Conservation (phyloP, 2,329 filamentous ascomycete genomes). For the Colletotrichum sp. region DNA sequence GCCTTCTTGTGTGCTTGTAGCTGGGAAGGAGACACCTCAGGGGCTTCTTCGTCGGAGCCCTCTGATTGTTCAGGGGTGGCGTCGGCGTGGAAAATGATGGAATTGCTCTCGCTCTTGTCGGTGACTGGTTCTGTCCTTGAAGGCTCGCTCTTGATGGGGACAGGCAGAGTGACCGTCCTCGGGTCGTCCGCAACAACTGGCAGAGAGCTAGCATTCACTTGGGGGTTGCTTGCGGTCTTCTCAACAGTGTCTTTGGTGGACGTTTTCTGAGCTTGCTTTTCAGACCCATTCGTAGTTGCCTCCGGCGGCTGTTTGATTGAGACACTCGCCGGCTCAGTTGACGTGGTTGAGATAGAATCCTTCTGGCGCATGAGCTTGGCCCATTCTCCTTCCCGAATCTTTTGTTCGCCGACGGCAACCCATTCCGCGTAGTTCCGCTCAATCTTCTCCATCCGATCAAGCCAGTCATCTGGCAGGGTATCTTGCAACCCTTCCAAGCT, state of each 20-base stretch:
- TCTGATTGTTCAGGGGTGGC: constrained; percentile 1
- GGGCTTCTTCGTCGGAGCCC: neutral
- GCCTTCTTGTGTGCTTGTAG: neutral
- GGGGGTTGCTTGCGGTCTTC: neutral
- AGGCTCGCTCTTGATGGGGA: constrained; percentile 5
- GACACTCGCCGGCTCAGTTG: neutral
- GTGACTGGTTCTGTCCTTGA: neutral
- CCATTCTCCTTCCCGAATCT: constrained; percentile 72
- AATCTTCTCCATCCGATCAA: constrained; percentile 81
- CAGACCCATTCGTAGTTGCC: neutral
- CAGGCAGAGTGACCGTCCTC: neutral
- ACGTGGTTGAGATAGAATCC: constrained; percentile 22
- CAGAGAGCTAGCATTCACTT: neutral
- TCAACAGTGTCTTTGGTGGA: neutral
- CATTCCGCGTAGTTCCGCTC: constrained; percentile 82
- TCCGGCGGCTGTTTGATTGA: neutral
- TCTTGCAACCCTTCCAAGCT: constrained; percentile 83
- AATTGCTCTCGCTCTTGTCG: neutral
- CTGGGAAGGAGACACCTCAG: neutral
- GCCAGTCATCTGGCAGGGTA: constrained; percentile 84
- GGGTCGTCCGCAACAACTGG: neutral
- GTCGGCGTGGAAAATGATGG: neutral
- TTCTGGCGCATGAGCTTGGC: constrained; percentile 21
- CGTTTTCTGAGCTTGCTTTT: neutral
- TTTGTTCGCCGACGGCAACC: constrained; percentile 78